phyloP scores from a whole-genome alignment of 2,329 filamentous ascomycete species.

The Biscogniauxia marginata region DNA sequence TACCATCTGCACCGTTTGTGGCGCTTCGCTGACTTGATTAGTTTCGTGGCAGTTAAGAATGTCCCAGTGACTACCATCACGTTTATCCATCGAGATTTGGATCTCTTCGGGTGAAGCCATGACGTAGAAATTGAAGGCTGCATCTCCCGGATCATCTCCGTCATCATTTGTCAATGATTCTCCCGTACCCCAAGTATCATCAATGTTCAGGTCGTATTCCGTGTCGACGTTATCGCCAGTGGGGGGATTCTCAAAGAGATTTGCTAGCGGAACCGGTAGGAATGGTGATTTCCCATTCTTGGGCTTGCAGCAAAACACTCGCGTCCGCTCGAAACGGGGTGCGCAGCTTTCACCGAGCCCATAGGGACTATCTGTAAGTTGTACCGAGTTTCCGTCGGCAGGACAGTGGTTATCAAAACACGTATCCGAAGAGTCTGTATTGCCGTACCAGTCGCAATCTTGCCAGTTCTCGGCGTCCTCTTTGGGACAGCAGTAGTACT shows the following conservation, averaged over 20 bases:
- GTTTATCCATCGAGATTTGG: conserved; percentile 36
- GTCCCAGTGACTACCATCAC: conserved; percentile 46
- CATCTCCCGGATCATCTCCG: conserved; percentile 29
- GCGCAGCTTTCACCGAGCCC: conserved; percentile 27
- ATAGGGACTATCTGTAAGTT: conserved; percentile 29
- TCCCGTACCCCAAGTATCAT: conserved; percentile 26
- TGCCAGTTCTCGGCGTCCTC: conserved; percentile 28
- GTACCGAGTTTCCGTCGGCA: conserved; percentile 21
- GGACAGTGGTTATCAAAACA: conserved; percentile 36
- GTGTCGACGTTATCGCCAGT: conserved; percentile 28
- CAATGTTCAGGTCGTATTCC: conserved; percentile 30
- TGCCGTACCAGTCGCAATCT: conserved; percentile 37
- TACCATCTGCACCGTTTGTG: conserved; percentile 37
- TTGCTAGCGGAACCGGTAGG: conserved; percentile 37
- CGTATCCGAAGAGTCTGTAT: conserved; percentile 31
- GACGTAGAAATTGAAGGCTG: conserved; percentile 34
- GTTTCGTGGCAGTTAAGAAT: conserved; percentile 37
- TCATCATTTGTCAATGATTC: neutral
- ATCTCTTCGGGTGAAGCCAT: conserved; percentile 34
- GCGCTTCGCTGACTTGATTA: conserved; percentile 20
- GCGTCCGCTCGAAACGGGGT: conserved; percentile 17
- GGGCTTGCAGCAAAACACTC: conserved; percentile 34
- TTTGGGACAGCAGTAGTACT: conserved; percentile 30
- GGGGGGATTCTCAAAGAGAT: conserved; percentile 36
- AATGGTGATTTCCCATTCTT: conserved; percentile 30